Base-by-base conservation (phyloP, 2,329 filamentous ascomycete species). In the Fusarium newnesense region DNA sequence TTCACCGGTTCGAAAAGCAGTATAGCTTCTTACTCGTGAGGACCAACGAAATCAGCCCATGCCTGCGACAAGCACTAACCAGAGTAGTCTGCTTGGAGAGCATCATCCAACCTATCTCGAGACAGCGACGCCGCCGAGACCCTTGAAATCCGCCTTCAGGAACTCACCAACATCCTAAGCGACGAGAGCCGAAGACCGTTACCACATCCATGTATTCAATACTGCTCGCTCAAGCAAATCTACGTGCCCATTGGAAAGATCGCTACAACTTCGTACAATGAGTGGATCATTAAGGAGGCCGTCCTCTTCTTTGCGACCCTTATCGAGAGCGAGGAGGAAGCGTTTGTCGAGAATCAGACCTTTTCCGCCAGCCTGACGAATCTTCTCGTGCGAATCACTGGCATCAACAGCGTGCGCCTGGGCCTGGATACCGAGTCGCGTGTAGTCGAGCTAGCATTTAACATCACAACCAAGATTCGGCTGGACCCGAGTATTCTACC, bases 261-360 rank as follows among this genome's bases (percentile, higher is more conserved):
- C 75, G 95, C 95, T 6, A 91, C 94, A 5, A 92, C 92, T 0
- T 95, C 93, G 37, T 92, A 94, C 80, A 93, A 97, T 81, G 93
- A 97, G 77, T 92, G 90, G 79, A 92, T 98, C 78, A 92, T 98
- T 75, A 91, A 92, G 73, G 93, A 96, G 79, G 93, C 94, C 32
- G 93, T 97, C 42, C 86, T 92, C 44, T 91, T 98, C 79, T 98
- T 98, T 82, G 94, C 94, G 64, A 95, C 94, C 21, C 88, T 99
- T 72, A 94, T 98, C 77, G 96, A 99, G 83, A 96, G 95, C 81
- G 96, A 98, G 82, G 95, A 98, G 83, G 96, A 98, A 80, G 94
- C 95, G 40, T 97, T 98, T 78, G 90, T 98, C 53, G 94, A 97
- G 79, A 97, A 93, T 78, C 89, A 92, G 37, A 88, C 90, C 61